These are phyloP conservation scores for Suillus tomentosus DNA, from an alignment of 768 basidiomycete species.

Conservation along the genomic window DNA sequence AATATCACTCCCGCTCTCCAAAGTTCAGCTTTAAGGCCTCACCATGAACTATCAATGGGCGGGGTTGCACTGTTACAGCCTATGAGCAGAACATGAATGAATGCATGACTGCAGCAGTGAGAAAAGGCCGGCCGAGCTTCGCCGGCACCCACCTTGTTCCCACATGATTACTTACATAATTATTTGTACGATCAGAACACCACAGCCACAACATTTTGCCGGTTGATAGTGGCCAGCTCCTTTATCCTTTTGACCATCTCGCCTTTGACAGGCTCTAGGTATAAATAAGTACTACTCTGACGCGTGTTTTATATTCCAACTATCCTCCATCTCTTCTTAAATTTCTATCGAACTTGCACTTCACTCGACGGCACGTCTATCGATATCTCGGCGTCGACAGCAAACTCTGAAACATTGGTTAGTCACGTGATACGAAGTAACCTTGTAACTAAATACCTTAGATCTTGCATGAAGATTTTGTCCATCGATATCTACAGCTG, in stretches of 20 bases:
- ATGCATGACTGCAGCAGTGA: no score
- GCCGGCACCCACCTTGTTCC: no score
- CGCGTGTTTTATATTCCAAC: background rate
- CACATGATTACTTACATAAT: no score
- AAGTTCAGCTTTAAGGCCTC: no score
- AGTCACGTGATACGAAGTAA: background rate
- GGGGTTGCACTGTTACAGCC: no score
- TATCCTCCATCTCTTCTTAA: background rate
- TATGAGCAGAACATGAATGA: no score
- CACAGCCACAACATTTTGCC: no score
- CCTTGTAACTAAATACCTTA: background rate
- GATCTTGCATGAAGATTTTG: background rate
- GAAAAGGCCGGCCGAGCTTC: no score
- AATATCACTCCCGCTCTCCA: no score
- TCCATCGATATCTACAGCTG: background rate
- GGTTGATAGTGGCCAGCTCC: background rate
- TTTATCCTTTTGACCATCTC: background rate
- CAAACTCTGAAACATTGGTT: background rate
- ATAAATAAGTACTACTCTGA: background rate
- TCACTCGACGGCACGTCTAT: no score
- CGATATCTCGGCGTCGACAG: background rate
- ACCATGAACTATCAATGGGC: no score
- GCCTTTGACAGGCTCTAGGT: background rate
- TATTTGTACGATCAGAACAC: no score
- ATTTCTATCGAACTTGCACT: background rate